A percentile compares a stretch with the other conserved stretches of the same genome.
phyloP scores from a whole-genome alignment of 208 protist species.

The Leishmania aethiopica region DNA sequence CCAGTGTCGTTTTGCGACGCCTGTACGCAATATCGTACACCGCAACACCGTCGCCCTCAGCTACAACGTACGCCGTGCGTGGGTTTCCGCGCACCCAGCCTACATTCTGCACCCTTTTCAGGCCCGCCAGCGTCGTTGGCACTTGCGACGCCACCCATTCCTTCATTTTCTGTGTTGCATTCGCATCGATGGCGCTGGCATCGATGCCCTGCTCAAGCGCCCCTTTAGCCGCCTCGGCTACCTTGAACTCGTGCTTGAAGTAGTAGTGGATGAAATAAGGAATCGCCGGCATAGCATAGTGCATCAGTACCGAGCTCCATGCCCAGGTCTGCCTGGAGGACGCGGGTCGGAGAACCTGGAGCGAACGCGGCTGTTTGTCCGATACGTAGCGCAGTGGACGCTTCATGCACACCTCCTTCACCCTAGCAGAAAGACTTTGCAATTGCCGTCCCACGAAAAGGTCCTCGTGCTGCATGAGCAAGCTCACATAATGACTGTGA shows the following conservation, averaged over 20 bases:
- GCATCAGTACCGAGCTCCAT: background rate
- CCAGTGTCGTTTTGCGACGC: background rate
- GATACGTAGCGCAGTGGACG: background rate
- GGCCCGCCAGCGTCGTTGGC: background rate
- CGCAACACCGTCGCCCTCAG: slow-evolving; percentile 3
- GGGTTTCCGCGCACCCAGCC: background rate
- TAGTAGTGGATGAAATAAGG: background rate
- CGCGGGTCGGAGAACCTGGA: background rate
- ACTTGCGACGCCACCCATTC: background rate
- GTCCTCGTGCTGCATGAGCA: background rate
- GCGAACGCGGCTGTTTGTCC: background rate
- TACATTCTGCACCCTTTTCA: background rate
- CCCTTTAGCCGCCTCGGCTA: background rate
- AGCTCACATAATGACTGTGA: no score
- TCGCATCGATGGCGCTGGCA: background rate
- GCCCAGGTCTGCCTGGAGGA: background rate
- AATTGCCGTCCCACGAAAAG: background rate
- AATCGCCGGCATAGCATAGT: background rate
- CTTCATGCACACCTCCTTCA: background rate
- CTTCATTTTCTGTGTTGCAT: background rate
- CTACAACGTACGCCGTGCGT: background rate
- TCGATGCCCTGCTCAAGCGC: background rate
- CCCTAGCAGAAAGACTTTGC: background rate
- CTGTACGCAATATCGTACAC: slow-evolving; percentile 8
- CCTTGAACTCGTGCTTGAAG: background rate